Evolutionary conservation across 352 stramenopile species (phyloP), one percentile per base, ranked within the genome.

Genomic region (Phytophthora lateralis): DNA sequence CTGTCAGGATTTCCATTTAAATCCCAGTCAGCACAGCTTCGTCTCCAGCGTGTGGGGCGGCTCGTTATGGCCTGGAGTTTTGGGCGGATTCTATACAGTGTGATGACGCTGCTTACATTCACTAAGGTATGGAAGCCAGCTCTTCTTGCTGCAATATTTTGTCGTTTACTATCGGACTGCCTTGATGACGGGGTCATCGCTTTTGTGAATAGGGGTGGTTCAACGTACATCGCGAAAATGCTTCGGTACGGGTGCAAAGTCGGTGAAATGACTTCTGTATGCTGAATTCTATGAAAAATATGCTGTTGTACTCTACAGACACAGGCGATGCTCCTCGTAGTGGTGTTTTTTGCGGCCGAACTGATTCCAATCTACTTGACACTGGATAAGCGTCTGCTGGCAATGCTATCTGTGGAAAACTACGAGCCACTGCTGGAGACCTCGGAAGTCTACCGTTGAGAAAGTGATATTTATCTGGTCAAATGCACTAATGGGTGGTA

Each of bases 1-100:
- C 78, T 97, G 39, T 95, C 89, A 11, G 89, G 88, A 3, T 97
- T 97, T 59, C 89, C 89, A 11, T 89, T 89, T 60, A 94, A 95
- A 50, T 91, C 80, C 9, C 61, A 61, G 30, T 85, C 85, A 8
- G 68, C 82, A 2, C 61, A 84, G 18, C 52, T 87, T 32, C 72
- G 85, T n/a, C 67, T 91, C 14, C 66, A 78, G 39, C 75, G 77
- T 10, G 82, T 93, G 0, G 82, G 82, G 0, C 67, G 72, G 12
- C 58, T 96, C 27, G 78, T 88, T 0, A 82, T 96, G 68, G 77
- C 80, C 4, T 97, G 89, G 89, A 97, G 88, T 42, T 66, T 89
- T 42, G 89, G 86, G 0, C 81, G 88, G 17, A 93, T 97, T 48
- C 62, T 93, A 9, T 97, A 95, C 63, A 95, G 87, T 58, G 80